phyloP scores from a whole-genome alignment of 495 filamentous ascomycete genomes.

The Xylaria sp. region DNA sequence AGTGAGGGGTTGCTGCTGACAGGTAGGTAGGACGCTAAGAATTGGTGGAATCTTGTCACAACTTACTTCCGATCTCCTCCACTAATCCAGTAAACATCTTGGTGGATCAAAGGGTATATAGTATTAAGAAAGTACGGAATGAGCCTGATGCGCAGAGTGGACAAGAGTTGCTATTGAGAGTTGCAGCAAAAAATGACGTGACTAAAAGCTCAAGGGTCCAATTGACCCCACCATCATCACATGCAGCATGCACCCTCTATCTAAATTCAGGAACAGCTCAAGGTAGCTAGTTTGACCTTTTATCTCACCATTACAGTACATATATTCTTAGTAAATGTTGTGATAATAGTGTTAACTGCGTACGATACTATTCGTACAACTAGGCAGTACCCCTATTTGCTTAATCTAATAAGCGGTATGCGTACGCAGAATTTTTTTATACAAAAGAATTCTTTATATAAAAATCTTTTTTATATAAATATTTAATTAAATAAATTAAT shows the following conservation, averaged over 20 bases:
- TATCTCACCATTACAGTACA: background rate
- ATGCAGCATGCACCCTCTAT: background rate
- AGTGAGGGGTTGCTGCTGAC: background rate
- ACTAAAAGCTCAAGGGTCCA: constrained; percentile 7
- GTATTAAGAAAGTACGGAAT: background rate
- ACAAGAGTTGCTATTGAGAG: constrained; percentile 1
- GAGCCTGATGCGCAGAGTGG: background rate
- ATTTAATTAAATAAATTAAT: no score
- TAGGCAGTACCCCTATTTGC: no score
- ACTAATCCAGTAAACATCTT: constrained; percentile 98
- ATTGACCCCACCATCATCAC: constrained; percentile 24
- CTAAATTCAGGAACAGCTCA: background rate
- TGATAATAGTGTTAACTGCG: no score
- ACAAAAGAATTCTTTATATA: no score
- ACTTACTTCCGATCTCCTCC: constrained; percentile 89
- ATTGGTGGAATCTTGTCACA: background rate
- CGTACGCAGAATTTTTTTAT: no score
- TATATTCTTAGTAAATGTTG: no score
- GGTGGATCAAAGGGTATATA: background rate
- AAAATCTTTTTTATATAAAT: no score
- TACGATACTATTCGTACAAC: no score
- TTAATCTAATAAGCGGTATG: no score
- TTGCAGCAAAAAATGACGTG: constrained; percentile 8
- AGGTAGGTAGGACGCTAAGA: background rate
- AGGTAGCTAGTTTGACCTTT: background rate